Evolutionary conservation across 2,329 filamentous ascomycete genomes (phyloP).

Genomic region (Dendrostoma leiphaemia): DNA sequence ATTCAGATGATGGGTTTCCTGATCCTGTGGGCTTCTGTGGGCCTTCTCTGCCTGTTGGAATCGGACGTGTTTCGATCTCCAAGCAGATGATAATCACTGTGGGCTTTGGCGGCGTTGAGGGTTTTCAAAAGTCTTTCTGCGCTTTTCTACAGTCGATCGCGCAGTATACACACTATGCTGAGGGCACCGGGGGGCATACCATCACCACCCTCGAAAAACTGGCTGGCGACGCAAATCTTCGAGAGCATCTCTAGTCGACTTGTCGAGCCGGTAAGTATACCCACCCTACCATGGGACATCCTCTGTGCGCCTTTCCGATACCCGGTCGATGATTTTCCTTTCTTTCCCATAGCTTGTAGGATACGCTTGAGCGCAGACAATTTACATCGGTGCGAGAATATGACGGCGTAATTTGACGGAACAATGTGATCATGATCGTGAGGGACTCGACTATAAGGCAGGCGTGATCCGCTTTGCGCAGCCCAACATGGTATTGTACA

Average conservation of each 20-base stretch:
- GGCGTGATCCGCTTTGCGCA: not conserved
- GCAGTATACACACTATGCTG: not conserved
- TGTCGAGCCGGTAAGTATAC: constrained; percentile 25
- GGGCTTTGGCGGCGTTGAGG: constrained; percentile 19
- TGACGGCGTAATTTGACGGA: not conserved
- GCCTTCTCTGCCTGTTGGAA: constrained; percentile 14
- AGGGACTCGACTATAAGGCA: not conserved
- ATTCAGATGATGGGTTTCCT: constrained; percentile 25
- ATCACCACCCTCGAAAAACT: constrained; percentile 7
- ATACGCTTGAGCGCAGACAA: constrained; percentile 9
- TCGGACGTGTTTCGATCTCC: constrained; percentile 18
- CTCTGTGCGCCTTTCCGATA: not conserved
- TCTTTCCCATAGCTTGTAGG: constrained; percentile 10
- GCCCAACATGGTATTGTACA: too few species aligned
- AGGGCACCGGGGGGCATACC: constrained; percentile 3
- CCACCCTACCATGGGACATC: constrained; percentile 1
- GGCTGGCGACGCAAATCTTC: constrained; percentile 22
- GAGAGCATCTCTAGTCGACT: constrained; percentile 18
- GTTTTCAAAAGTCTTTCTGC: constrained; percentile 14
- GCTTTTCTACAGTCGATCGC: constrained; percentile 4
- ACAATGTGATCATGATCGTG: not conserved
- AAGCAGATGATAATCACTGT: constrained; percentile 9
- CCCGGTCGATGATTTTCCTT: not conserved
- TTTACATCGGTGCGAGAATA: constrained; percentile 1
- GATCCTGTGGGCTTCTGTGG: constrained; percentile 24